Conservation (phyloP, 192 early-diverging fungal species). For the Gorgonomyces haynaldii region DNA sequence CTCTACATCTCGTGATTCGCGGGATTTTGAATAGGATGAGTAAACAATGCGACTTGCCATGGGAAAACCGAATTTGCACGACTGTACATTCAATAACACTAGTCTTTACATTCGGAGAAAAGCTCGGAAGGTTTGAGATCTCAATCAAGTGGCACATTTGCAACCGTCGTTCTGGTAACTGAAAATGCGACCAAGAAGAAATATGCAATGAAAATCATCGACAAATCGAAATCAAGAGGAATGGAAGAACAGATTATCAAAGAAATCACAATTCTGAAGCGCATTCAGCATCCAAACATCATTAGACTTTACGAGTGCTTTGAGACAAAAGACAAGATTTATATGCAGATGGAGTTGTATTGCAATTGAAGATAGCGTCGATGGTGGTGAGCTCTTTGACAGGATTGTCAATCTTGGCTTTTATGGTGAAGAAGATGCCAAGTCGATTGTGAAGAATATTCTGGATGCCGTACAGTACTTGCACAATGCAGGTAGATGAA, state of each 20-base stretch:
- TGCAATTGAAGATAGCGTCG: slow-evolving; percentile 10
- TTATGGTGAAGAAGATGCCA: slow-evolving; percentile 32
- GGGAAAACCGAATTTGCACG: slow-evolving; percentile 10
- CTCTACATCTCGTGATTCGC: no score
- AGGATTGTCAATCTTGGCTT: slow-evolving; percentile 23
- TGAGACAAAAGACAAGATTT: slow-evolving; percentile 17
- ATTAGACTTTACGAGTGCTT: slow-evolving; percentile 18
- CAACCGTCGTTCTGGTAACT: slow-evolving; percentile 47
- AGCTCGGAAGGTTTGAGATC: slow-evolving; percentile 9
- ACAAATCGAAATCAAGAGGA: slow-evolving; percentile 40
- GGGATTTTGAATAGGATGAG: no score
- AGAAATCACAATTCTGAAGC: slow-evolving; percentile 53
- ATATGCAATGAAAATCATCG: slow-evolving; percentile 68
- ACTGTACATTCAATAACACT: slow-evolving; percentile 1
- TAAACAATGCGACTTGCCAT: no score
- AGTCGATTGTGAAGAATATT: slow-evolving; percentile 17
- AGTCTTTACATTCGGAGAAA: slow-evolving; percentile 17
- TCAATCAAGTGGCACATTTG: slow-evolving; percentile 32
- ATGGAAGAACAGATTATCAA: slow-evolving; percentile 48
- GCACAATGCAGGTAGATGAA: slow-evolving; percentile 14
- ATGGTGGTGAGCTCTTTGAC: slow-evolving; percentile 36
- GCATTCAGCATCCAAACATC: slow-evolving; percentile 42
- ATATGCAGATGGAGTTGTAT: slow-evolving; percentile 24
- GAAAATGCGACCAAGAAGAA: slow-evolving; percentile 43
- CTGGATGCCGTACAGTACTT: slow-evolving; percentile 30